Evolutionary conservation across 768 basidiomycete genomes (phyloP).

Genomic region (Chalciporus pseudorubinellus): DNA sequence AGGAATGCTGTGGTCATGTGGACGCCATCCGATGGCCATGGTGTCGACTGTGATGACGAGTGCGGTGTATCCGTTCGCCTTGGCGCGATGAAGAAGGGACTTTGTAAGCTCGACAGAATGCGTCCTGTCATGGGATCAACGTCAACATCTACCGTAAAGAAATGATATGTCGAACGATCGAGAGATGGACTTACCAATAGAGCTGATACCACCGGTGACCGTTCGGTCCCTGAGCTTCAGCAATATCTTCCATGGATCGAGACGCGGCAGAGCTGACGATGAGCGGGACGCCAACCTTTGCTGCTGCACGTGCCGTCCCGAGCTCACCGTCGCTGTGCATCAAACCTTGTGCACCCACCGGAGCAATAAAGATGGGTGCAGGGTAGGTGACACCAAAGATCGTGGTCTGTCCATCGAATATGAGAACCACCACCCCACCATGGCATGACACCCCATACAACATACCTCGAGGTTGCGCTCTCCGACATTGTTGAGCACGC

Average conservation of each 20-base stretch:
- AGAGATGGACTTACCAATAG: constrained; percentile 35
- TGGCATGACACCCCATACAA: too few species aligned
- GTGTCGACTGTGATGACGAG: constrained; percentile 49
- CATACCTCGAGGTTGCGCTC: constrained; percentile 49
- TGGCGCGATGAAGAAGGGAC: constrained; percentile 43
- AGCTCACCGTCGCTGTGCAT: constrained; percentile 45
- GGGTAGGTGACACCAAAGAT: constrained; percentile 48
- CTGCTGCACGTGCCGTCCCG: constrained; percentile 44
- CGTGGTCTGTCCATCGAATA: constrained; percentile 45
- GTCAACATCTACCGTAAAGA: too few species aligned
- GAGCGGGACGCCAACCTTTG: constrained; percentile 44
- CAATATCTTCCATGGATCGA: constrained; percentile 50
- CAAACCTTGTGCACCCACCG: constrained; percentile 55
- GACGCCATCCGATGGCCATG: constrained; percentile 43
- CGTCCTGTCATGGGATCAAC: constrained; percentile 4
- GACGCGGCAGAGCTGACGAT: constrained; percentile 31
- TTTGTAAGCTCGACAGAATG: constrained; percentile 36
- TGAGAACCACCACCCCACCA: neutral
- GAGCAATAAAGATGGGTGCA: constrained; percentile 50
- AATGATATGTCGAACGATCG: neutral
- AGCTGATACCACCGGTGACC: constrained; percentile 50
- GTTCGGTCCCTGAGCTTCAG: constrained; percentile 39
- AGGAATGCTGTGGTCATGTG: constrained; percentile 38
- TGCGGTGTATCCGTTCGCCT: constrained; percentile 39
- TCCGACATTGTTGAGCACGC: constrained; percentile 52